phyloP scores from a whole-genome alignment of 768 basidiomycete species.

The Rhizopogon rudus region DNA sequence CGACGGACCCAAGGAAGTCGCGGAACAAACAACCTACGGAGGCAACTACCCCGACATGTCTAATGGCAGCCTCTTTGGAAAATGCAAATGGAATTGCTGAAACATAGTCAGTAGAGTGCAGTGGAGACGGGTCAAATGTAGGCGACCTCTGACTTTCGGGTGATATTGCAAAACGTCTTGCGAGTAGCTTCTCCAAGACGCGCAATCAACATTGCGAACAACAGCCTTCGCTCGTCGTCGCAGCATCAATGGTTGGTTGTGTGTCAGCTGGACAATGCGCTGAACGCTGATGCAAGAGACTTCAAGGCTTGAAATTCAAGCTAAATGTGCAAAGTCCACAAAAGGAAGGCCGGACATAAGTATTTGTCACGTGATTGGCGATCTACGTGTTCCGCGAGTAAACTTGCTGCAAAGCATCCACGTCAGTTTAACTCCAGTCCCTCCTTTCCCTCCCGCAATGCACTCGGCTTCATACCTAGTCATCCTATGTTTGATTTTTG shows the following conservation, averaged over 20 bases:
- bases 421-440: background rate
- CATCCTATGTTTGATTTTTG: constrained; percentile 28
- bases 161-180: constrained; percentile 18
- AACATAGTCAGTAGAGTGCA: constrained; percentile 7
- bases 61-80: constrained; percentile 40
- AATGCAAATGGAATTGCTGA: constrained; percentile 50
- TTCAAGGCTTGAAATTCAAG: too few species aligned
- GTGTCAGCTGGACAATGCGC: too few species aligned
- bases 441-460: constrained; percentile 14
- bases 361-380: constrained; percentile 20
- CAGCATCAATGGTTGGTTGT: background rate
- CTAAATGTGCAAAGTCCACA: background rate
- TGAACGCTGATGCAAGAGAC: too few species aligned
- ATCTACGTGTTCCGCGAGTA: constrained; percentile 22
- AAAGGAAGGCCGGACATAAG: background rate
- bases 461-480: constrained; percentile 20
- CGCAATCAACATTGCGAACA: too few species aligned
- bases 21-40: constrained; percentile 21
- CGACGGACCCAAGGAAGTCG: constrained; percentile 22
- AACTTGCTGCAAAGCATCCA: background rate
- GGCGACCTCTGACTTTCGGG: constrained; percentile 36
- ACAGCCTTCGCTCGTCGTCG: background rate
- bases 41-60: constrained; percentile 29
- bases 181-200: constrained; percentile 14
- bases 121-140: background rate